phyloP scores from a whole-genome alignment of 2,329 filamentous ascomycete genomes.

The Colletotrichum echinochloae region DNA sequence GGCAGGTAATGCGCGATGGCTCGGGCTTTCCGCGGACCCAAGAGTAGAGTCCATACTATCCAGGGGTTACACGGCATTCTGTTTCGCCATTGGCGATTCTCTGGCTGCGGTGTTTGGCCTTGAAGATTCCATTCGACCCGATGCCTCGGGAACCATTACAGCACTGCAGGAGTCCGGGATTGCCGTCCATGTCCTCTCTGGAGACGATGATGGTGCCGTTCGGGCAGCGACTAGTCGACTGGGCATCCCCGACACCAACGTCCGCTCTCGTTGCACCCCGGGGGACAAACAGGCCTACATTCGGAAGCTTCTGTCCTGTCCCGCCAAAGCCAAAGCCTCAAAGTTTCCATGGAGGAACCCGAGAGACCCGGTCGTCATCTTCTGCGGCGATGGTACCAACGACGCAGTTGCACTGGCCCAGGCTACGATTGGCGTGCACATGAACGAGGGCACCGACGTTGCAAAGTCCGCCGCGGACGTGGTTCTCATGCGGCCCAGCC shows the following conservation, averaged over 20 bases:
- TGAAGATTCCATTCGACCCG: slow-evolving; percentile 58
- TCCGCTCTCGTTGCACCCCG: slow-evolving; percentile 58
- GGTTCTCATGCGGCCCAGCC: slow-evolving; percentile 69
- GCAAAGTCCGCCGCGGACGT: slow-evolving; percentile 76
- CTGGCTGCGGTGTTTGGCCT: slow-evolving; percentile 60
- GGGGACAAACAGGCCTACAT: slow-evolving; percentile 61
- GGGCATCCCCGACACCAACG: slow-evolving; percentile 52
- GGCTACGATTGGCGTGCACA: slow-evolving; percentile 78
- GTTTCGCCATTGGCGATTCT: slow-evolving; percentile 54
- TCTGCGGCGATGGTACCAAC: slow-evolving; percentile 84
- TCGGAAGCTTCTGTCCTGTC: slow-evolving; percentile 48
- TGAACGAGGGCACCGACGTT: slow-evolving; percentile 72
- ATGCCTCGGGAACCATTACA: slow-evolving; percentile 52
- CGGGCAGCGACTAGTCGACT: slow-evolving; percentile 54
- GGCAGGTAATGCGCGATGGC: slow-evolving; percentile 65
- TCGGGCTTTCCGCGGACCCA: slow-evolving; percentile 49
- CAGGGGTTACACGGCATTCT: slow-evolving; percentile 59
- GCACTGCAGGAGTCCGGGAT: slow-evolving; percentile 54
- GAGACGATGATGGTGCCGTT: slow-evolving; percentile 66
- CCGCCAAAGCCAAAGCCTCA: neutral
- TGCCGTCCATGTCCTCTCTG: slow-evolving; percentile 62
- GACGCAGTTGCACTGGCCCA: slow-evolving; percentile 79
- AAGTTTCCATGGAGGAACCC: neutral
- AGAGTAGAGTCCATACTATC: slow-evolving; percentile 51
- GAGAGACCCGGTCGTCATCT: slow-evolving; percentile 65